These are phyloP conservation scores for Gymnopus androsaceus DNA, from an alignment of 1,284 basidiomycete species.

Conservation along the genomic window DNA sequence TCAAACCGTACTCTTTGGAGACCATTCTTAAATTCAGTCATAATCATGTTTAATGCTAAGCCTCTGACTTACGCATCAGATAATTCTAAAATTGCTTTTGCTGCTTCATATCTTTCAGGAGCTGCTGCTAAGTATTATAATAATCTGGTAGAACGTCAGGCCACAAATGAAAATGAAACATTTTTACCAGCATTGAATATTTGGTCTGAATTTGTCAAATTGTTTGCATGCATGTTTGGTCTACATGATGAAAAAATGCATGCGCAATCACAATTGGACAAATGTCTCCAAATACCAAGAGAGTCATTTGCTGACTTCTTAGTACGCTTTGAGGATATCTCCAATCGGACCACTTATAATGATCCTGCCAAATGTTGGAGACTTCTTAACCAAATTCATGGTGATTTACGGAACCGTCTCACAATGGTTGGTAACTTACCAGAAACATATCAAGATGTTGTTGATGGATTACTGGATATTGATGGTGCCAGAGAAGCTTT, in stretches of 20 bases:
- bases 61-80: background rate
- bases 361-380: background rate
- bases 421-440: background rate
- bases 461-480: background rate
- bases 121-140: background rate
- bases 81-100: background rate
- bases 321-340: background rate
- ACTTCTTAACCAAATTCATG: background rate
- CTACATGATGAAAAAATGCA: background rate
- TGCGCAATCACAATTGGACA: background rate
- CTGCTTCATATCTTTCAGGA: constrained; percentile 1
- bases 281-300: background rate
- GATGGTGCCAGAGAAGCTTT: constrained; percentile 2
- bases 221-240: background rate
- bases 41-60: constrained; percentile 2
- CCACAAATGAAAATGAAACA: background rate
- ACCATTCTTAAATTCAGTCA: background rate
- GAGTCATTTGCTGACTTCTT: constrained; percentile 4
- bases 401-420: constrained; percentile 3
- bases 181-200: background rate
- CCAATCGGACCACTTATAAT: background rate
- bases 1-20: background rate
- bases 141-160: background rate
- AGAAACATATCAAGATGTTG: background rate
- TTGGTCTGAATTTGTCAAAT: background rate